Conservation (phyloP, 2,329 filamentous ascomycete genomes). For the Colletotrichum tanaceti region DNA sequence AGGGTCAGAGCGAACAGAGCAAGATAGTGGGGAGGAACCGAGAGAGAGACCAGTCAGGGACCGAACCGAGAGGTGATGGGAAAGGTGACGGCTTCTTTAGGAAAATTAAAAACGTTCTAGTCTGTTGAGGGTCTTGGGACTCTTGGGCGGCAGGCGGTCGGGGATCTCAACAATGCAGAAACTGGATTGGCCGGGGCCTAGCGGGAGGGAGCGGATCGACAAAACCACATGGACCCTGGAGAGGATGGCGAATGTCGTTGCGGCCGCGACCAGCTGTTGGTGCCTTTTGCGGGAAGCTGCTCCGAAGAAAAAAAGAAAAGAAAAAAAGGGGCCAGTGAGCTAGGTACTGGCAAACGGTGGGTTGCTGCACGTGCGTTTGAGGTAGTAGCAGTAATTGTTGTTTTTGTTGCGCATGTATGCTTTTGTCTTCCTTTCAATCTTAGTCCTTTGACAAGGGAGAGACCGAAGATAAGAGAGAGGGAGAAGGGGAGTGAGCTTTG, state of each 20-base stretch:
- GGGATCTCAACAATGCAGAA: slow-evolving; percentile 37
- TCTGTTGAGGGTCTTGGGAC: slow-evolving; percentile 36
- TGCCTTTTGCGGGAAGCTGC: not conserved
- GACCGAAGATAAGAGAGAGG: not conserved
- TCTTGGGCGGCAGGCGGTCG: slow-evolving; percentile 13
- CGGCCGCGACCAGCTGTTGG: not conserved
- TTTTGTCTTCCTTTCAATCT: not conserved
- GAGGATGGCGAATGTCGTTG: slow-evolving; percentile 8
- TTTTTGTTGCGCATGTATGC: not conserved
- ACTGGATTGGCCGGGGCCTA: slow-evolving; percentile 31
- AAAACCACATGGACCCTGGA: slow-evolving; percentile 33
- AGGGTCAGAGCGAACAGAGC: not conserved
- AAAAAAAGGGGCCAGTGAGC: not conserved
- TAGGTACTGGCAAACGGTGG: not conserved
- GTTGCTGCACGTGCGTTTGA: slow-evolving; percentile 10
- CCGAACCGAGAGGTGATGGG: not conserved
- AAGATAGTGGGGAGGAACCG: not conserved
- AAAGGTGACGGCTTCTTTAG: slow-evolving; percentile 26
- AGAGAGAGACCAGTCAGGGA: slow-evolving; percentile 7
- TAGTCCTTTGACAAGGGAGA: not conserved
- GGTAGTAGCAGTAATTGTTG: not conserved
- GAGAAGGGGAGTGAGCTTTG: slow-evolving; percentile 6
- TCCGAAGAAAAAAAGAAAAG: not conserved
- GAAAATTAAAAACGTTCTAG: slow-evolving; percentile 27
- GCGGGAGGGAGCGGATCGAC: slow-evolving; percentile 25